These are phyloP conservation scores for Stipa capillata DNA, from an alignment of 176 grass and related monocot genomes.

Conservation along the genomic window DNA sequence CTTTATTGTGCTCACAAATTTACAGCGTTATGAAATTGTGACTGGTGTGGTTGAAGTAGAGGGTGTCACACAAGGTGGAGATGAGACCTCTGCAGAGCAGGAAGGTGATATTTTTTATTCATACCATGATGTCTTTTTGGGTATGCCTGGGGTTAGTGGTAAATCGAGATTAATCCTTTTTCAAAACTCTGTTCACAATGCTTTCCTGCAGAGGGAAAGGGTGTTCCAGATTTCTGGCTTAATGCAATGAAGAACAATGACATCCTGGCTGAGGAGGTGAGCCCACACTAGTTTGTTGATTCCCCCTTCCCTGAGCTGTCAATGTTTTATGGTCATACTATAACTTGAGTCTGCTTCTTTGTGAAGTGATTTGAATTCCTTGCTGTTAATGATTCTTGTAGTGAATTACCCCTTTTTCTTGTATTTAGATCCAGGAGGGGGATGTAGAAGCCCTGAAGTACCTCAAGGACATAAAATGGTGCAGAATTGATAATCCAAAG, in stretches of 20 bases:
- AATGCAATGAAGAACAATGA: slow-evolving; percentile 58
- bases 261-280: slow-evolving; percentile 42
- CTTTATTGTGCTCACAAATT: background rate
- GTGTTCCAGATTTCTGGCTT: too few relatives aligned
- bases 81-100: slow-evolving; percentile 18
- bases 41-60: slow-evolving; percentile 48
- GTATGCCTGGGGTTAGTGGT: background rate
- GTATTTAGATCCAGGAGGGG: slow-evolving; percentile 37
- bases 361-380: background rate
- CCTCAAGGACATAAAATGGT: slow-evolving; percentile 62
- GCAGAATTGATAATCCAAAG: slow-evolving; percentile 27
- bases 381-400: background rate
- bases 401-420: background rate
- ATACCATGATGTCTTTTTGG: too few relatives aligned
- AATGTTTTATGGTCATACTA: too few relatives aligned
- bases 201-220: too few relatives aligned
- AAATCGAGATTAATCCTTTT: background rate
- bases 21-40: slow-evolving; percentile 53
- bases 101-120: slow-evolving; percentile 10
- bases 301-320: background rate
- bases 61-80: slow-evolving; percentile 22
- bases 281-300: background rate
- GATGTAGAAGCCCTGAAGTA: slow-evolving; percentile 50
- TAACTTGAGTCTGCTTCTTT: too few relatives aligned
- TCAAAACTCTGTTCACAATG: background rate